Conservation (phyloP, 2,329 filamentous ascomycete genomes). For the Seiridium unicorne region DNA sequence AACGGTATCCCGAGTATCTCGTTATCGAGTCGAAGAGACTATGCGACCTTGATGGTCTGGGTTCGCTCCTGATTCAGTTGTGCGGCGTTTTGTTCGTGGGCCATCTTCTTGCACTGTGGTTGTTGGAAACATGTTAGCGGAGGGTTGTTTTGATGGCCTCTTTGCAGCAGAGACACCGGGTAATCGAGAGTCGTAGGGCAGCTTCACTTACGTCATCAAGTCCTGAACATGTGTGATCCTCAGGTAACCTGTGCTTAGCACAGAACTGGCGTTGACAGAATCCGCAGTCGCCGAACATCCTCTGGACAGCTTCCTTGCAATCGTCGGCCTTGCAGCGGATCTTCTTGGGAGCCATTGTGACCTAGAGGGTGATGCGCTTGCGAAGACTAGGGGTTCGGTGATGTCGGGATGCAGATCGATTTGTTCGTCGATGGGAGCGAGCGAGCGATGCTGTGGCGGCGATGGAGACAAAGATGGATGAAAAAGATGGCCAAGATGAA, state of each 20-base stretch:
- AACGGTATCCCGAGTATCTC: not conserved
- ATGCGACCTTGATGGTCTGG: slow-evolving; percentile 89
- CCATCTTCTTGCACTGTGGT: slow-evolving; percentile 86
- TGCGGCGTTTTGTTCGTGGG: slow-evolving; percentile 88
- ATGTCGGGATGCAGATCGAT: not conserved
- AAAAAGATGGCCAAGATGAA: not conserved
- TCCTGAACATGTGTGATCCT: slow-evolving; percentile 90
- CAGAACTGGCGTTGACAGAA: slow-evolving; percentile 96
- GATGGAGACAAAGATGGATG: not conserved
- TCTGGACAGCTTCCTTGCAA: slow-evolving; percentile 83
- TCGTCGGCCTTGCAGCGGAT: slow-evolving; percentile 85
- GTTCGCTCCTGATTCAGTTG: slow-evolving; percentile 92
- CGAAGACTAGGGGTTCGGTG: not conserved
- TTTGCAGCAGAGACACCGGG: slow-evolving; percentile 56
- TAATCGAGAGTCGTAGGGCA: slow-evolving; percentile 1
- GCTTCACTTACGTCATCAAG: slow-evolving; percentile 73
- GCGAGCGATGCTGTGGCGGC: not conserved
- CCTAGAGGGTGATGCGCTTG: not conserved
- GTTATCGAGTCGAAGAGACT: slow-evolving; percentile 22
- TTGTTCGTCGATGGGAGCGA: not conserved
- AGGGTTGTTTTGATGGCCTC: slow-evolving; percentile 67
- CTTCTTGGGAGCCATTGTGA: slow-evolving; percentile 68
- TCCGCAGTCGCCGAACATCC: slow-evolving; percentile 92
- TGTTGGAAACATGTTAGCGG: slow-evolving; percentile 30
- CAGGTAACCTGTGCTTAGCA: slow-evolving; percentile 88